phyloP scores from a whole-genome alignment of 371 early-diverging fungal genomes.

The Enteropsectra breve region DNA sequence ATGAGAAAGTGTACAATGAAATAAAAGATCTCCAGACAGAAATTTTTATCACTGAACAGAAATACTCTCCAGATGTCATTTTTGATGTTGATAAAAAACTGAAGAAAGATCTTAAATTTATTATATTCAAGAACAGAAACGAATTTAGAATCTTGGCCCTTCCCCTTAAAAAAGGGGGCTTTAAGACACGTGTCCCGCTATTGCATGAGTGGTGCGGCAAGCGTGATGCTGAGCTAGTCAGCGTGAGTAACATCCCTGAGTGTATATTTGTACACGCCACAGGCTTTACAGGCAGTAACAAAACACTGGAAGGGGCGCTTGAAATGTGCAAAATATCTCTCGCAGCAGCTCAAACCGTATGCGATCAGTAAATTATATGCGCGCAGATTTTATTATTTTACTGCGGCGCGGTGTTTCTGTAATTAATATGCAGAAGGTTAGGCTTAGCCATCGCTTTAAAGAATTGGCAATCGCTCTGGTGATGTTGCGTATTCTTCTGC shows the following conservation, averaged over 20 bases:
- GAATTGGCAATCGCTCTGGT: too few relatives aligned
- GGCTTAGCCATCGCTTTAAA: too few relatives aligned
- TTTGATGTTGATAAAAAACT: slow-evolving; percentile 29
- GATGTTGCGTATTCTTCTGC: too few relatives aligned
- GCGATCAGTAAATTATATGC: too few relatives aligned
- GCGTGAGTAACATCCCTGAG: slow-evolving; percentile 67
- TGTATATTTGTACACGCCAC: slow-evolving; percentile 84
- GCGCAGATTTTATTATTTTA: too few relatives aligned
- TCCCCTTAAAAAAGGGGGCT: slow-evolving; percentile 67
- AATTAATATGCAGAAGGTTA: too few relatives aligned
- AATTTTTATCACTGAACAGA: slow-evolving; percentile 29
- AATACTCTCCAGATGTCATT: slow-evolving; percentile 13
- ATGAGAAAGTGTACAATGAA: slow-evolving; percentile 14
- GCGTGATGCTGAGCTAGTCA: slow-evolving; percentile 72
- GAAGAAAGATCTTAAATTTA: slow-evolving; percentile 38
- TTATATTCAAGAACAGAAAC: slow-evolving; percentile 22
- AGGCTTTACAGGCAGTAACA: slow-evolving; percentile 63
- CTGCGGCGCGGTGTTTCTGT: too few relatives aligned
- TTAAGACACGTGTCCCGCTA: slow-evolving; percentile 74
- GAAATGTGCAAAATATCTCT: slow-evolving; percentile 47
- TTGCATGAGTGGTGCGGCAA: slow-evolving; percentile 86
- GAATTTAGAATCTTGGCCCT: slow-evolving; percentile 63
- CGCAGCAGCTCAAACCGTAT: too few relatives aligned
- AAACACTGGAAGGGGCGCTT: slow-evolving; percentile 45
- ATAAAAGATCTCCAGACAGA: slow-evolving; percentile 9